A percentile compares a stretch with the other conserved stretches of the same genome.
Conservation (phyloP, 106 monocot genomes). For the Posidonia australis region DNA sequence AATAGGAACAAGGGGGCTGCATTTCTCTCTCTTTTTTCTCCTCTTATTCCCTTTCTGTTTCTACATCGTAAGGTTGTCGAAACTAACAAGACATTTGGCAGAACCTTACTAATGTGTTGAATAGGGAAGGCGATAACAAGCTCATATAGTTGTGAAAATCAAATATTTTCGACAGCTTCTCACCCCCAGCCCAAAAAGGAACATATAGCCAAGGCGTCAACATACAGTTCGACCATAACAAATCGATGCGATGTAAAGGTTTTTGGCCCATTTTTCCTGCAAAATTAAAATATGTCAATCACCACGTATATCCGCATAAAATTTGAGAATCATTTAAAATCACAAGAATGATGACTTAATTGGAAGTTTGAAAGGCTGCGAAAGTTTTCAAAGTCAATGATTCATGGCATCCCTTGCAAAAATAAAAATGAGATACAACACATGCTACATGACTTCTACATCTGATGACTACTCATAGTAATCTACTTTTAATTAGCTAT, state of each 20-base stretch:
- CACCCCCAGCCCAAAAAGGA: neutral
- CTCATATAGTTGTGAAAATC: constrained; percentile 1
- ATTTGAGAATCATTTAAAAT: neutral
- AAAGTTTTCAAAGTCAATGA: too few relatives aligned
- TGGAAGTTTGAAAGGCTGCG: too few relatives aligned
- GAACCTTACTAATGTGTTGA: neutral
- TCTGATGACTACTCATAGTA: too few relatives aligned
- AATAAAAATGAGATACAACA: too few relatives aligned
- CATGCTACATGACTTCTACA: too few relatives aligned
- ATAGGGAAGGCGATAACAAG: neutral
- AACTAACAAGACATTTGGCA: neutral
- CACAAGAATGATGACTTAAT: too few relatives aligned
- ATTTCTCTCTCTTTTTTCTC: neutral
- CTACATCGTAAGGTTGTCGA: constrained; percentile 5
- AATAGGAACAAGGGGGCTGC: neutral
- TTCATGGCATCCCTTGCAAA: too few relatives aligned
- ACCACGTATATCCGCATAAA: neutral
- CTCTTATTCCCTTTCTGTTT: neutral
- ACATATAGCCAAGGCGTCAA: neutral
- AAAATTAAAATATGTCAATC: neutral
- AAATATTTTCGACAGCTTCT: neutral
- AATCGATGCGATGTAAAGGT: constrained; percentile 6
- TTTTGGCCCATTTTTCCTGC: constrained; percentile 8
- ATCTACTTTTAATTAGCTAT: too few relatives aligned
- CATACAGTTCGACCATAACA: constrained; percentile 7